A percentile compares a stretch with the other conserved stretches of the same genome.
phyloP scores from a whole-genome alignment of 495 filamentous ascomycete genomes.

The Bryoglossum gracile region DNA sequence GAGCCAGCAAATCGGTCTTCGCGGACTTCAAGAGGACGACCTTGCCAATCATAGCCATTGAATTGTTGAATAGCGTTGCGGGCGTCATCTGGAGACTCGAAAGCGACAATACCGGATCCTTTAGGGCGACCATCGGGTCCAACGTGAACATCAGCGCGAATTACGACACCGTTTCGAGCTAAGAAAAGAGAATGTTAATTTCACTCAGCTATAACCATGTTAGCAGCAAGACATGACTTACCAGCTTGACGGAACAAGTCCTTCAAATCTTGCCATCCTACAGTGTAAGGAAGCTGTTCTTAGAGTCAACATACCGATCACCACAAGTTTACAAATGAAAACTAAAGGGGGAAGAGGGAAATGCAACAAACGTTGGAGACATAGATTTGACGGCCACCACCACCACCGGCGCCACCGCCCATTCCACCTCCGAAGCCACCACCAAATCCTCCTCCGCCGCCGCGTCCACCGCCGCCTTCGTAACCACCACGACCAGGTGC shows the following conservation, averaged over 20 bases:
- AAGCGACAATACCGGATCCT: conserved; percentile 94
- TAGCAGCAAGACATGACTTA: conserved; percentile 38
- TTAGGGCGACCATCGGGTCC: conserved; percentile 90
- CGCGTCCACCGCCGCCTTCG: conserved; percentile 43
- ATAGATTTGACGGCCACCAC: conserved; percentile 82
- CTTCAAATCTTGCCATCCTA: conserved; percentile 99
- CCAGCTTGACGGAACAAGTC: conserved; percentile 98
- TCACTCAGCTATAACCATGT: conserved; percentile 20
- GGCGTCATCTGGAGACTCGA: conserved; percentile 89
- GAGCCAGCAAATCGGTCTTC: conserved; percentile 88
- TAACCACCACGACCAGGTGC: conserved; percentile 67
- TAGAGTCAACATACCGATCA: conserved; percentile 19
- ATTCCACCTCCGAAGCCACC: conserved; percentile 36
- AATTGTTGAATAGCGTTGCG: conserved; percentile 94
- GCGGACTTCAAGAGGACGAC: conserved; percentile 84
- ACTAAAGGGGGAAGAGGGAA: conserved; percentile 24
- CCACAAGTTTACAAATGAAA: conserved; percentile 12
- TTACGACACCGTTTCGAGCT: conserved; percentile 69
- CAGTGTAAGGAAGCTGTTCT: conserved; percentile 84
- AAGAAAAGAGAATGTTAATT: conserved; percentile 14
- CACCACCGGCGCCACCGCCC: conserved; percentile 35
- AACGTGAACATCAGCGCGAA: conserved; percentile 92
- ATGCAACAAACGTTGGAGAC: conserved; percentile 88
- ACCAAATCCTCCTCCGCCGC: conserved; percentile 36
- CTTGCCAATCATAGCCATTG: conserved; percentile 99